Evolutionary conservation across 805 yeast species (phyloP).

Genomic region (Candida pseudoglaebosa): DNA sequence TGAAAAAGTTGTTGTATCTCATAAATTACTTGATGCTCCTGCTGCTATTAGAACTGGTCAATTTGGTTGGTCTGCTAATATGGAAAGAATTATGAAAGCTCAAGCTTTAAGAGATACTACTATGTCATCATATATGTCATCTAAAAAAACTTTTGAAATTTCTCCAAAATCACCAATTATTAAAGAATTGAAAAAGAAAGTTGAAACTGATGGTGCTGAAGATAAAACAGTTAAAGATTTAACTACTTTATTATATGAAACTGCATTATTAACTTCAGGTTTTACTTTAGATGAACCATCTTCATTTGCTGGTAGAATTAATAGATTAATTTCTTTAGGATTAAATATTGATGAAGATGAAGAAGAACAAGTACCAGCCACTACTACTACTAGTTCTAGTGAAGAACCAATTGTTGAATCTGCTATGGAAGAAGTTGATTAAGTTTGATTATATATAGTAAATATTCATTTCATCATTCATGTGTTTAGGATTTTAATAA

Average conservation of each 20-base stretch:
- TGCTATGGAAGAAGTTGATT: constrained; percentile 99
- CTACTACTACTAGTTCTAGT: constrained; percentile 41
- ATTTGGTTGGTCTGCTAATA: constrained; percentile 99
- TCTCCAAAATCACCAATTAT: constrained; percentile 96
- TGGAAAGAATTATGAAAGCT: constrained; percentile 99
- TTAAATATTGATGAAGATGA: constrained; percentile 94
- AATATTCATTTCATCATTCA: constrained; percentile 4
- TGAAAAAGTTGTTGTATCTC: constrained; percentile 98
- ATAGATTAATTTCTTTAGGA: constrained; percentile 97
- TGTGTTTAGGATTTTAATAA: neutral
- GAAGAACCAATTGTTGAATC: constrained; percentile 79
- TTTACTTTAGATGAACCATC: constrained; percentile 98
- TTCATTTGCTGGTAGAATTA: constrained; percentile 95
- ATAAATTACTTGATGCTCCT: constrained; percentile 96
- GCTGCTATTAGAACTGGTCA: constrained; percentile 99
- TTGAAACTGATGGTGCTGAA: constrained; percentile 94
- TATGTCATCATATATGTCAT: constrained; percentile 99
- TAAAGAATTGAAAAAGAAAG: constrained; percentile 93
- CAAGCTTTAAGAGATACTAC: constrained; percentile 98
- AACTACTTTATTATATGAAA: constrained; percentile 93
- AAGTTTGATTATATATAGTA: constrained; percentile 19
- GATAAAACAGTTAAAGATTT: constrained; percentile 98
- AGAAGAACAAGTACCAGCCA: constrained; percentile 47
- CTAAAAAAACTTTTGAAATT: constrained; percentile 98
- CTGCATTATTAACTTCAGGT: constrained; percentile 98